Conservation (phyloP, 768 basidiomycete species). For the Lentinula sp. region DNA sequence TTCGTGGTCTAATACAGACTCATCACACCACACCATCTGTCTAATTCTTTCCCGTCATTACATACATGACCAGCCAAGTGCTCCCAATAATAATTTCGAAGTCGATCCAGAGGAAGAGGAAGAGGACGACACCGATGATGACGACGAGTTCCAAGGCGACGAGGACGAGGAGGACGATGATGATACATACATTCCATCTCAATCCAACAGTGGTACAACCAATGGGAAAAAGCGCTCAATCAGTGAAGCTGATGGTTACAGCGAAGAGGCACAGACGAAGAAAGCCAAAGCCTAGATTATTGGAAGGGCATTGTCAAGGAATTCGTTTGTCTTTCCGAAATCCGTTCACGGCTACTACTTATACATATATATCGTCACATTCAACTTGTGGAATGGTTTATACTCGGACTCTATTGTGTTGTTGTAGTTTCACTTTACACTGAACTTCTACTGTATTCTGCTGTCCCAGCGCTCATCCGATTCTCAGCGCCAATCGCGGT, state of each 20-base stretch:
- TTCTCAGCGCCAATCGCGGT: neutral
- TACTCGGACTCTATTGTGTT: neutral
- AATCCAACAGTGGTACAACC: neutral
- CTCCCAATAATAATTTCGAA: neutral
- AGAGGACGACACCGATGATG: neutral
- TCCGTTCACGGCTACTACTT: neutral
- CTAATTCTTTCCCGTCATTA: neutral
- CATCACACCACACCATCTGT: neutral
- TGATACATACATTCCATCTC: neutral
- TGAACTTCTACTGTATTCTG: neutral
- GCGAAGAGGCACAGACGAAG: neutral
- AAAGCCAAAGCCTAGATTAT: neutral
- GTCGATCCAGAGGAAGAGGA: neutral
- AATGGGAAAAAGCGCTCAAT: constrained; percentile 3
- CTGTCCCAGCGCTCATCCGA: neutral
- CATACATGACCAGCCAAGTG: neutral
- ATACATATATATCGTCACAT: neutral
- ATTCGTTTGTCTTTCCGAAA: too few species aligned
- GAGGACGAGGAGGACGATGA: neutral
- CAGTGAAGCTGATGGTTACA: neutral
- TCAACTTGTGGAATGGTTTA: neutral
- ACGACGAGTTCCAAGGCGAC: neutral
- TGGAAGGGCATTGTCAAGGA: too few species aligned
- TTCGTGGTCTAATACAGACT: neutral
- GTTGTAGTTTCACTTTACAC: neutral